Conservation (phyloP, 768 basidiomycete species). For the Termitomyces heimii region DNA sequence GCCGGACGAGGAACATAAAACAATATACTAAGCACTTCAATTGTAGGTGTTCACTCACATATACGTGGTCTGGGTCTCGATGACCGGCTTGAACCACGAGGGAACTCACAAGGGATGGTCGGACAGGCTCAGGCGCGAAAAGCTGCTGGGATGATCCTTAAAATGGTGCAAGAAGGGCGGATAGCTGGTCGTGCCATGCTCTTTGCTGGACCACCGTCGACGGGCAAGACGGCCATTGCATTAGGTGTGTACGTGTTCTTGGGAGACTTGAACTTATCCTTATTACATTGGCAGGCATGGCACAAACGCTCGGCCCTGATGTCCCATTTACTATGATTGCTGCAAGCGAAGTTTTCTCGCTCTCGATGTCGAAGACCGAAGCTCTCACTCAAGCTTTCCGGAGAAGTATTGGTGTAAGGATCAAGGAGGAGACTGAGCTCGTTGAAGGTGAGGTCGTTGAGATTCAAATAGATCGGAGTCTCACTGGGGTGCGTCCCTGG, state of each 20-base stretch:
- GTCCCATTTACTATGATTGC: conserved; percentile 99
- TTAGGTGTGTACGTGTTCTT: conserved; percentile 53
- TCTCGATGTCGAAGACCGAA: conserved; percentile 98
- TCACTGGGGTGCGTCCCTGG: conserved; percentile 72
- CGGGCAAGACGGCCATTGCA: conserved; percentile 97
- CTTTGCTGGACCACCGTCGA: conserved; percentile 95
- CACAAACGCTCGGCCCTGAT: conserved; percentile 88
- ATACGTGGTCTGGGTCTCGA: conserved; percentile 95
- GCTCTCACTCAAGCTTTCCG: conserved; percentile 95
- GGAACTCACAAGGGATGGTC: conserved; percentile 92
- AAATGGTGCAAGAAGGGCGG: conserved; percentile 95
- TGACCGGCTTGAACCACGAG: conserved; percentile 84
- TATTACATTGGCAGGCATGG: conserved; percentile 65
- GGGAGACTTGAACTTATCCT: neutral
- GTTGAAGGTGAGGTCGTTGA: conserved; percentile 99
- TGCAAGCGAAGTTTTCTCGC: conserved; percentile 95
- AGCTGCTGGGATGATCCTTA: conserved; percentile 95
- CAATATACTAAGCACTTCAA: conserved; percentile 8
- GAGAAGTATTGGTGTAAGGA: conserved; percentile 93
- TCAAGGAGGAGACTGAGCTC: conserved; percentile 96
- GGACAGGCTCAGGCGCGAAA: conserved; percentile 95
- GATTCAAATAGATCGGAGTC: conserved; percentile 94
- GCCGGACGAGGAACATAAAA: conserved; percentile 5
- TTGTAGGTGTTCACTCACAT: conserved; percentile 83
- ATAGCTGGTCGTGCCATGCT: conserved; percentile 96